A percentile compares a stretch with the other conserved stretches of the same genome.
Conservation (phyloP, 2,329 filamentous ascomycete genomes). For the Neonectria faginata region DNA sequence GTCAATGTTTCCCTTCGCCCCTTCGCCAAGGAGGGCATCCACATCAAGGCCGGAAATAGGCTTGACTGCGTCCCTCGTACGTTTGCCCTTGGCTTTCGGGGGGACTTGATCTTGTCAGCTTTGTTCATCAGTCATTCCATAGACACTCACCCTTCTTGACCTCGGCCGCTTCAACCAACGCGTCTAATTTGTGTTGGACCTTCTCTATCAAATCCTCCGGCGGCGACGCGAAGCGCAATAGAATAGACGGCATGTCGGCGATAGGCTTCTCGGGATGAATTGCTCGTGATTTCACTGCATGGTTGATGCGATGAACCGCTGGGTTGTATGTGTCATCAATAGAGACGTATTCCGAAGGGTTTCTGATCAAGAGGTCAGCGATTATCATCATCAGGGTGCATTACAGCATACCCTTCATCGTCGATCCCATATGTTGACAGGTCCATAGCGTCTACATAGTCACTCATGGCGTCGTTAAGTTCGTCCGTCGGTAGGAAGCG, state of each 20-base stretch:
- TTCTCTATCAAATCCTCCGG: conserved; percentile 73
- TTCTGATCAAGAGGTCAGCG: conserved; percentile 47
- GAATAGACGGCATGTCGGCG: conserved; percentile 69
- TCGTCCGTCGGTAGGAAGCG: conserved; percentile 82
- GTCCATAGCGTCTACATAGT: conserved; percentile 95
- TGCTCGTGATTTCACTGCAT: conserved; percentile 85
- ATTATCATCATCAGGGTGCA: neutral
- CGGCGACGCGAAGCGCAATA: conserved; percentile 79
- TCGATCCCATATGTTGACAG: conserved; percentile 77
- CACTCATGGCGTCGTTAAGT: conserved; percentile 83
- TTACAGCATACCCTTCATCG: conserved; percentile 73
- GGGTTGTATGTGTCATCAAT: conserved; percentile 89
- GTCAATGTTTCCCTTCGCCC: conserved; percentile 58
- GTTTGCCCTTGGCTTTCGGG: conserved; percentile 80
- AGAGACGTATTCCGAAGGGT: conserved; percentile 74
- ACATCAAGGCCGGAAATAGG: conserved; percentile 92
- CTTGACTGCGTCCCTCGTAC: conserved; percentile 76
- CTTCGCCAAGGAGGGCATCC: conserved; percentile 78
- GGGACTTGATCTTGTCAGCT: conserved; percentile 67
- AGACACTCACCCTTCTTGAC: conserved; percentile 80
- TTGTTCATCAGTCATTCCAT: neutral
- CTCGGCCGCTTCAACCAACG: conserved; percentile 75
- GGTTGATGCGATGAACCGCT: conserved; percentile 86
- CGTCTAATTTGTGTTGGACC: conserved; percentile 68
- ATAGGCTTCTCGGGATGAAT: conserved; percentile 76